Evolutionary conservation across 305 asterid genomes (phyloP), one percentile per base, ranked within the genome.

Genomic region (Plantago rigida): DNA sequence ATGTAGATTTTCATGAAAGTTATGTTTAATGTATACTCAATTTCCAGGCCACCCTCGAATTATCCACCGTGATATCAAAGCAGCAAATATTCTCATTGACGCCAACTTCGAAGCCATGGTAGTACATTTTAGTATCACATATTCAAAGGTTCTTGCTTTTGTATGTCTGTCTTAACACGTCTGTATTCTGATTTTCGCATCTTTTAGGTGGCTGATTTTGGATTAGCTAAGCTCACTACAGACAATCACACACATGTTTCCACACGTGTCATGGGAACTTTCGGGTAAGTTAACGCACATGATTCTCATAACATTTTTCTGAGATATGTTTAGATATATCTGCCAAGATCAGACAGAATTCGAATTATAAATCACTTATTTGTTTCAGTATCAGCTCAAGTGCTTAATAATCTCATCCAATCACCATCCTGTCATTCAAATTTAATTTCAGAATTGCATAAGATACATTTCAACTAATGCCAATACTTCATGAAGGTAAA

Each of bases 261-360:
- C 44, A 87, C 95, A 3, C 94, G 95, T 15, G 88, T 87, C 26
- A 87, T 87, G 94, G 95, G 95, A 72, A 87, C 95, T 29, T 87
- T 87, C 47, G 95, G 95, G 94, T 81, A 41, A 48, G 79, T 22
- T 22, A 22, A 22, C 0, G 26, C 26, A 22, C 26, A 22, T 22
- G 26, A 22, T 22, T 22, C 26, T 22, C 26, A 22, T 22, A 1
- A 2, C 26, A 22, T 22, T 22, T 22, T 22, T 22, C 26, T 77
- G 39, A 31, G 39, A 31, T 31, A 0, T 31, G 51, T 28, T 3
- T 63, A 1, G 39, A 28, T 8, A 50, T 50, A 24, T 5, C 55
- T 17, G 26, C 26, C 28, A 50, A 19, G 26, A 19, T 9, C 9
- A 19, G 34, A 51, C 26, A 50, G 55, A 4, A 50, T 22, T 9